These are phyloP conservation scores for Diaporthe caulivora DNA, from an alignment of 2,329 filamentous ascomycete species.

Conservation along the genomic window DNA sequence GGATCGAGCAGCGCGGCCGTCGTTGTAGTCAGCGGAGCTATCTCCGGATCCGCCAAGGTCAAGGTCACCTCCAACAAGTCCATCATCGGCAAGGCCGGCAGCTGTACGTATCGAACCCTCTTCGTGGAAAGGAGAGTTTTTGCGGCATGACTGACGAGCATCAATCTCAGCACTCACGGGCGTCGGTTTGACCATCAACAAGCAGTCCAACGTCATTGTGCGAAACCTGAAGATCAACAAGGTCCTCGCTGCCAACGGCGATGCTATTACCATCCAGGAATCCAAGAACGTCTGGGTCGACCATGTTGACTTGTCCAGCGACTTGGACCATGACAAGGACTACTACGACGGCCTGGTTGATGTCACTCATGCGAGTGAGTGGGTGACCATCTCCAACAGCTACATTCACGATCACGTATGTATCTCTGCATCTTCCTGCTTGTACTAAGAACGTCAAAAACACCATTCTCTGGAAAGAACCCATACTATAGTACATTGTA, in stretches of 20 bases:
- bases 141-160: not conserved
- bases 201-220: constrained; percentile 70
- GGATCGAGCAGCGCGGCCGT: constrained; percentile 59
- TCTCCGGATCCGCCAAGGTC: constrained; percentile 57
- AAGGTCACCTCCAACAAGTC: constrained; percentile 62
- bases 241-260: constrained; percentile 67
- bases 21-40: constrained; percentile 59
- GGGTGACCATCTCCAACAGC: constrained; percentile 62
- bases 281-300: constrained; percentile 75
- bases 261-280: constrained; percentile 70
- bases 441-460: no score
- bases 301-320: constrained; percentile 74
- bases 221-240: constrained; percentile 72
- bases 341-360: constrained; percentile 78
- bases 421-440: not conserved
- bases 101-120: constrained; percentile 37
- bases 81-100: constrained; percentile 58
- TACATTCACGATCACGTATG: constrained; percentile 61
- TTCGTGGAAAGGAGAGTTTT: not conserved
- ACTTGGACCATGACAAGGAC: constrained; percentile 73
- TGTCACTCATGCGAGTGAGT: constrained; percentile 73
- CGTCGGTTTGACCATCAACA: constrained; percentile 65
- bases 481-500: no score
- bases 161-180: constrained; percentile 51
- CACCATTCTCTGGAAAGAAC: not conserved